phyloP scores from a whole-genome alignment of 2,329 filamentous ascomycete genomes.

The Neofusicoccum umdonicola region DNA sequence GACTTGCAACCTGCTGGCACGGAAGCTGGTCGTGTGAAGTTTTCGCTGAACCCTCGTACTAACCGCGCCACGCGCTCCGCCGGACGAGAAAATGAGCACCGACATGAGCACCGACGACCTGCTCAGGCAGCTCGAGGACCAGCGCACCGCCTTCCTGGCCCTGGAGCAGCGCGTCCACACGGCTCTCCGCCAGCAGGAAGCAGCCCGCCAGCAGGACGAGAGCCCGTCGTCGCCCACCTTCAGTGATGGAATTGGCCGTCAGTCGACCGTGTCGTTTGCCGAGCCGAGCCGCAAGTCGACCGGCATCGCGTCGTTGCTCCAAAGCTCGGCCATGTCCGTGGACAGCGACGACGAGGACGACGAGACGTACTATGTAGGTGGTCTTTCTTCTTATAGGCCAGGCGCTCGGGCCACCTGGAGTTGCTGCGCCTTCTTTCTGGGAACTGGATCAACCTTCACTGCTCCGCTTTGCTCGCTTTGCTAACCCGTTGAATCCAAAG shows the following conservation, averaged over 20 bases:
- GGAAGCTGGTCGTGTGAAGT: not conserved
- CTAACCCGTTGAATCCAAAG: slow-evolving; percentile 14
- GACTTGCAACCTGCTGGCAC: not conserved
- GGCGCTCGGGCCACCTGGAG: slow-evolving; percentile 7
- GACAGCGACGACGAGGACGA: slow-evolving; percentile 37
- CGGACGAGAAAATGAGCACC: slow-evolving; percentile 13
- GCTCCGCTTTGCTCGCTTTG: slow-evolving; percentile 5
- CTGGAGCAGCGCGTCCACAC: slow-evolving; percentile 17
- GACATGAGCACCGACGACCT: slow-evolving; percentile 17
- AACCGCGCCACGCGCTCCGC: not conserved
- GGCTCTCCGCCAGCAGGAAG: slow-evolving; percentile 5
- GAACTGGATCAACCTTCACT: not conserved
- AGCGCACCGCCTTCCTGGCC: slow-evolving; percentile 13
- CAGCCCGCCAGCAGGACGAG: not conserved
- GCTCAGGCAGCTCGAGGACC: slow-evolving; percentile 18
- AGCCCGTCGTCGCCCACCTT: slow-evolving; percentile 3
- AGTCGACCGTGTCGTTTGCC: slow-evolving; percentile 14
- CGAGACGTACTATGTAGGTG: slow-evolving; percentile 29
- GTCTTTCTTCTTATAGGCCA: not conserved
- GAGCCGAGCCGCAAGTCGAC: slow-evolving; percentile 15
- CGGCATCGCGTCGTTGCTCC: slow-evolving; percentile 7
- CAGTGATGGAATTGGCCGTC: slow-evolving; percentile 2
- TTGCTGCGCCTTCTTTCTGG: slow-evolving; percentile 6
- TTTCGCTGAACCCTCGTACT: not conserved
- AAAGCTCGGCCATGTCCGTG: slow-evolving; percentile 35